These are phyloP conservation scores for Diaporthe ampelina DNA, from an alignment of 2,329 filamentous ascomycete genomes.

Conservation along the genomic window DNA sequence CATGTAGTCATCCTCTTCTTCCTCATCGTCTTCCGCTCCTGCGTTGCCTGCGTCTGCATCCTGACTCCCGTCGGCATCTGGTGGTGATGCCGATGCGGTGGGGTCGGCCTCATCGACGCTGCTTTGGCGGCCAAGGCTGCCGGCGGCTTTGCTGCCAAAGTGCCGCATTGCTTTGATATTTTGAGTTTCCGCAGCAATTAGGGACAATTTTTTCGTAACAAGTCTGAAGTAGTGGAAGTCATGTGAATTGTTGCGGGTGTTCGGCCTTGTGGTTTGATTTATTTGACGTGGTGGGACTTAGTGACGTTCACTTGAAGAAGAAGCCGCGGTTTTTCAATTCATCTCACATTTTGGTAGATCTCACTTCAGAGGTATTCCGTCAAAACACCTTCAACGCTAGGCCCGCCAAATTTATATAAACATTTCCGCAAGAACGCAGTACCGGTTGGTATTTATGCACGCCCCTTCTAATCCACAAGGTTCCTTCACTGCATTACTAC, in stretches of 20 bases:
- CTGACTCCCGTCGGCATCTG: neutral
- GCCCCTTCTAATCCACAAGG: neutral
- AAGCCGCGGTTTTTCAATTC: constrained; percentile 9
- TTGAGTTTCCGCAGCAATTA: neutral
- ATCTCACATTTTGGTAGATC: neutral
- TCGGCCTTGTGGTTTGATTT: neutral
- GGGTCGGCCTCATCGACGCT: constrained; percentile 23
- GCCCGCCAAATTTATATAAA: neutral
- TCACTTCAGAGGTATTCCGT: neutral
- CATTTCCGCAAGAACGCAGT: neutral
- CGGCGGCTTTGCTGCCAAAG: constrained; percentile 19
- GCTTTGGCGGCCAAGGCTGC: constrained; percentile 18
- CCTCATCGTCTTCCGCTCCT: constrained; percentile 55
- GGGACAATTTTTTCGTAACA: neutral
- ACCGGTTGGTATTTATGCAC: neutral
- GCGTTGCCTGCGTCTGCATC: neutral
- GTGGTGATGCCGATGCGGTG: neutral
- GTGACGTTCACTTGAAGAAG: neutral
- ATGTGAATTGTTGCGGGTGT: neutral
- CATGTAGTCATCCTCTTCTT: constrained; percentile 95
- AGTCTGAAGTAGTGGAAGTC: neutral
- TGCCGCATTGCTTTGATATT: constrained; percentile 31
- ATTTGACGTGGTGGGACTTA: neutral
- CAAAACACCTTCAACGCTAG: neutral
- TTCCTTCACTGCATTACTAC: constrained; percentile 6